Conservation (phyloP, 2,329 filamentous ascomycete species). For the Kalmusia sp. region DNA sequence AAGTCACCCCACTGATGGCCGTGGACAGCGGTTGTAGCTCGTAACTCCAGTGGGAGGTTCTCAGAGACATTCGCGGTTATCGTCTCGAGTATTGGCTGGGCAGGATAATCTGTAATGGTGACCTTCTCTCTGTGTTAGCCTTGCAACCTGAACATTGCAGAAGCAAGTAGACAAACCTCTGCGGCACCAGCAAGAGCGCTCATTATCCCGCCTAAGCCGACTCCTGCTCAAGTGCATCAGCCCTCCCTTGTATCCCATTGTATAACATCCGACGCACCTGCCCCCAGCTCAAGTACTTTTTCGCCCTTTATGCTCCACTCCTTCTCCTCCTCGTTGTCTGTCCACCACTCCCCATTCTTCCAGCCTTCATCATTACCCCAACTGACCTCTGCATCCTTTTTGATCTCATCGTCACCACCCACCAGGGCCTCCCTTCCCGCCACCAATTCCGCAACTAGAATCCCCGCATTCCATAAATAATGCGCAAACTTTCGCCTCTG, state of each 20-base stretch:
- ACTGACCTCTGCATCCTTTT: slow-evolving; percentile 26
- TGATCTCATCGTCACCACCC: slow-evolving; percentile 25
- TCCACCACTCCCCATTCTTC: slow-evolving; percentile 40
- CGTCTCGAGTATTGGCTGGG: slow-evolving; percentile 64
- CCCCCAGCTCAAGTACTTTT: slow-evolving; percentile 69
- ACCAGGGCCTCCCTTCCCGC: slow-evolving; percentile 32
- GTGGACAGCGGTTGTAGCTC: slow-evolving; percentile 53
- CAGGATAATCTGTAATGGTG: slow-evolving; percentile 72
- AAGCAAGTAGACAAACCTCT: slow-evolving; percentile 45
- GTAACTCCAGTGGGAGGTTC: slow-evolving; percentile 55
- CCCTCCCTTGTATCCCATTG: not conserved
- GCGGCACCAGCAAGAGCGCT: slow-evolving; percentile 53
- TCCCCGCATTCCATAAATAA: slow-evolving; percentile 73
- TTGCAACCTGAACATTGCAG: not conserved
- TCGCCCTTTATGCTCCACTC: slow-evolving; percentile 58
- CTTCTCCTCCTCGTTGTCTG: slow-evolving; percentile 36
- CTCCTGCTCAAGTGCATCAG: slow-evolving; percentile 45
- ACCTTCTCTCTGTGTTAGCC: slow-evolving; percentile 49
- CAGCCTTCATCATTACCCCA: slow-evolving; percentile 28
- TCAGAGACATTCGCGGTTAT: slow-evolving; percentile 64
- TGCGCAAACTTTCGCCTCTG: slow-evolving; percentile 71
- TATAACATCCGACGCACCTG: slow-evolving; percentile 61
- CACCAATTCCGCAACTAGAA: slow-evolving; percentile 55
- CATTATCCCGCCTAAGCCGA: slow-evolving; percentile 57
- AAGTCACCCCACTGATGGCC: slow-evolving; percentile 72